Conservation (phyloP, 2,329 filamentous ascomycete species). For the Thyridium curvatum region DNA sequence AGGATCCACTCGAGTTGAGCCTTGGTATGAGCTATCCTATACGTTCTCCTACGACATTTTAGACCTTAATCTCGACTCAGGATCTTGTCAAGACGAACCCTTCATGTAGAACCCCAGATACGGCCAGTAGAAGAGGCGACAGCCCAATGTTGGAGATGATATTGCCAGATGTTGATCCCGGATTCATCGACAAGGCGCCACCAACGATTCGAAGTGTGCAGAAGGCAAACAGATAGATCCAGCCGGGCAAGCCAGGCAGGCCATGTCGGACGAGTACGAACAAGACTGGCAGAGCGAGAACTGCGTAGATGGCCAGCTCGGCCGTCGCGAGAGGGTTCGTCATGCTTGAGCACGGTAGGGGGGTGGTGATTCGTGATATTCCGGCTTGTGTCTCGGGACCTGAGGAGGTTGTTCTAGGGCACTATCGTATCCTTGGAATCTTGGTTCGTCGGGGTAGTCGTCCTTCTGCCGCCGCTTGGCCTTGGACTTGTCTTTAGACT, state of each 20-base stretch:
- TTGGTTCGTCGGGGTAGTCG: no score
- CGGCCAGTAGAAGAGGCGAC: no score
- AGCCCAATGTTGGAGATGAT: conserved; percentile 30
- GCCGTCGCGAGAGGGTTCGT: conserved; percentile 13
- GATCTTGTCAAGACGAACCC: conserved; percentile 21
- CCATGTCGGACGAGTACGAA: conserved; percentile 27
- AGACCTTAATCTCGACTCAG: no score
- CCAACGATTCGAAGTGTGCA: conserved; percentile 28
- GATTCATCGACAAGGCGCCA: conserved; percentile 17
- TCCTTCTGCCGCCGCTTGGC: no score
- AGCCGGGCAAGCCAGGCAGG: conserved; percentile 22
- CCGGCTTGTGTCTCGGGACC: no score
- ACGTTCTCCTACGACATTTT: no score
- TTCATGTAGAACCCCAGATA: conserved; percentile 19
- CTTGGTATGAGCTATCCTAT: no score
- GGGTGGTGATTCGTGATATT: no score
- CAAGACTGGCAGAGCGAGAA: conserved; percentile 19
- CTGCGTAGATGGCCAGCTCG: conserved; percentile 26
- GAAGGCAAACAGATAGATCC: conserved; percentile 29
- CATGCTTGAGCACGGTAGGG: no score
- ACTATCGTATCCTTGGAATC: no score
- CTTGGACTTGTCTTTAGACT: no score
- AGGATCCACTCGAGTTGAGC: conserved; percentile 1
- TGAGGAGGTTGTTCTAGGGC: no score
- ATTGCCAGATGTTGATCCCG: conserved; percentile 13